Percentiles rank a stretch among this genome's conserved stretches.
Evolutionary conservation across 148 eudicot species (phyloP).

Genomic region (Polygonum maritimum): DNA sequence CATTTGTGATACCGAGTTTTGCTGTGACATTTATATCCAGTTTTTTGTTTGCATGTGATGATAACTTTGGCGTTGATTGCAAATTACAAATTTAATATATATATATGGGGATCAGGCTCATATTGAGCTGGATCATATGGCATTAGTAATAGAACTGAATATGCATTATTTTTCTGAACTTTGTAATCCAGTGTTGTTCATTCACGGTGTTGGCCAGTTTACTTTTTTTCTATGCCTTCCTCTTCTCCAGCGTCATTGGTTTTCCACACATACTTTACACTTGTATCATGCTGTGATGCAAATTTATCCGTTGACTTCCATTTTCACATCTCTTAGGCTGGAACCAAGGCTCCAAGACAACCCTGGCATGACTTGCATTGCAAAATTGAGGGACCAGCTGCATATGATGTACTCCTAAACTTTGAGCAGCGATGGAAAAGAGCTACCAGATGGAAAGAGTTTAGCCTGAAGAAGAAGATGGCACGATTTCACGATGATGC

Average conservation of each 20-base stretch:
- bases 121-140: background rate
- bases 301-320: background rate
- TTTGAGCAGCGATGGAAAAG: slow-evolving; percentile 97
- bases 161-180: background rate
- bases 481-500: slow-evolving; percentile 86
- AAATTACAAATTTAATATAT: background rate
- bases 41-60: background rate
- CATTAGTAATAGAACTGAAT: background rate
- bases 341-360: slow-evolving; percentile 91
- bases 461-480: slow-evolving; percentile 58
- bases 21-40: background rate
- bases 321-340: slow-evolving; percentile 39
- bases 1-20: background rate
- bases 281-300: background rate
- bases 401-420: slow-evolving; percentile 88
- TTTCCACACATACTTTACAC: background rate
- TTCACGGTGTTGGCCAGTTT: background rate
- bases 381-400: slow-evolving; percentile 92
- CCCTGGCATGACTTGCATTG: slow-evolving; percentile 99
- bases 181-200: background rate
- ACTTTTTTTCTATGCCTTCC: background rate
- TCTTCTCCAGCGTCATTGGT: background rate
- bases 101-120: background rate
- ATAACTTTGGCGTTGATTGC: background rate
- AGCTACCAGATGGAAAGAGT: slow-evolving; percentile 80